Percentiles rank a stretch among this genome's conserved stretches.
phyloP scores from a whole-genome alignment of 2,329 filamentous ascomycete species.

The Calonectria leucothoes region DNA sequence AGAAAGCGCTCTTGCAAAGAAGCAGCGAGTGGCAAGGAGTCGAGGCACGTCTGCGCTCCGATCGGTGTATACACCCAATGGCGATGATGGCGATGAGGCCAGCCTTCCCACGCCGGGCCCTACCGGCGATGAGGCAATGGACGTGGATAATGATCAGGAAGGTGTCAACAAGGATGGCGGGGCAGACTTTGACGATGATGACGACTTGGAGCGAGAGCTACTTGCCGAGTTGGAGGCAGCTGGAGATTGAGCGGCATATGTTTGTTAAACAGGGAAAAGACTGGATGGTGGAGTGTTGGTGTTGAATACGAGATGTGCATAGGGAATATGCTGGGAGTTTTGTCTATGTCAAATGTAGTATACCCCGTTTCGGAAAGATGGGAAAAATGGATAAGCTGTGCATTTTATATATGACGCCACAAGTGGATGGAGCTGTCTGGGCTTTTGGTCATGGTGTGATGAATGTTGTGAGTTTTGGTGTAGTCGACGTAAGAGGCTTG shows the following conservation, averaged over 20 bases:
- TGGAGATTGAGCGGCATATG: slow-evolving; percentile 35
- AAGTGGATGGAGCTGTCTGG: background rate
- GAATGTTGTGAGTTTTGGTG: background rate
- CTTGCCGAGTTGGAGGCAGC: slow-evolving; percentile 67
- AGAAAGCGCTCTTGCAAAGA: slow-evolving; percentile 61
- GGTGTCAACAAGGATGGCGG: slow-evolving; percentile 43
- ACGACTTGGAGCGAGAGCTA: slow-evolving; percentile 73
- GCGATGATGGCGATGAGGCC: slow-evolving; percentile 46
- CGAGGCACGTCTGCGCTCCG: slow-evolving; percentile 60
- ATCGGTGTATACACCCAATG: slow-evolving; percentile 56
- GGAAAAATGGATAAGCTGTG: slow-evolving; percentile 5
- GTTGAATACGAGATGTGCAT: slow-evolving; percentile 16
- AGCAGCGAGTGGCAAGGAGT: slow-evolving; percentile 60
- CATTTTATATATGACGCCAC: background rate
- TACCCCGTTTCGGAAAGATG: slow-evolving; percentile 25
- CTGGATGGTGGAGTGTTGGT: slow-evolving; percentile 4
- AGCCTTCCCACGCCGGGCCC: slow-evolving; percentile 55
- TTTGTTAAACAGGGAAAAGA: slow-evolving; percentile 1
- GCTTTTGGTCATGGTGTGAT: background rate
- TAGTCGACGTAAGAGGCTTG: slow-evolving; percentile 1
- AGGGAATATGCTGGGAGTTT: slow-evolving; percentile 23
- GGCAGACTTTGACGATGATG: slow-evolving; percentile 63
- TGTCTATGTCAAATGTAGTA: slow-evolving; percentile 26
- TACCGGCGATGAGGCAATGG: slow-evolving; percentile 48
- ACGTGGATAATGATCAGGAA: slow-evolving; percentile 43